phyloP scores from a whole-genome alignment of 176 grass and related monocot genomes.

The Ampelocalamus luodianensis region DNA sequence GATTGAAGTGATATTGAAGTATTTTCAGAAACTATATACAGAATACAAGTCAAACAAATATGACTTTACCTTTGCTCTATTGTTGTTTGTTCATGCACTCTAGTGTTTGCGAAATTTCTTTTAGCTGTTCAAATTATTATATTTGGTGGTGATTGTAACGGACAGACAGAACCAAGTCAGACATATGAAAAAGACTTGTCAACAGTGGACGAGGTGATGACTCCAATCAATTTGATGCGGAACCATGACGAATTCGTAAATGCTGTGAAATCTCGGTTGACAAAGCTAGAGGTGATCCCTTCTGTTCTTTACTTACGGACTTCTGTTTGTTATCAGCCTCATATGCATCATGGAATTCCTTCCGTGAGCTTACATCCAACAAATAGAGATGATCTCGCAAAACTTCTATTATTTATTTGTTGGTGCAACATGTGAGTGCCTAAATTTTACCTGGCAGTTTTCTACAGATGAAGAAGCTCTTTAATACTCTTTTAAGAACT shows the following conservation, averaged over 20 bases:
- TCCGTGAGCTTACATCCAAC: background rate
- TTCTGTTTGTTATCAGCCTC: slow-evolving; percentile 34
- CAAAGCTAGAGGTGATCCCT: slow-evolving; percentile 75
- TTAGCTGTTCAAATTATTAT: slow-evolving; percentile 37
- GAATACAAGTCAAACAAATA: slow-evolving; percentile 29
- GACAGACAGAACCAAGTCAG: slow-evolving; percentile 49
- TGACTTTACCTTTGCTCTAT: background rate
- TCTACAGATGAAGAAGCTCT: slow-evolving; percentile 18
- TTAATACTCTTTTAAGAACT: slow-evolving; percentile 17
- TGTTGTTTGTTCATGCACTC: slow-evolving; percentile 32
- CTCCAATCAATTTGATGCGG: slow-evolving; percentile 55
- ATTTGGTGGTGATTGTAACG: slow-evolving; percentile 30
- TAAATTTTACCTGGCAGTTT: slow-evolving; percentile 30
- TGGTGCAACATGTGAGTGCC: background rate
- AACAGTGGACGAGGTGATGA: slow-evolving; percentile 55
- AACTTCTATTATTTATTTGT: slow-evolving; percentile 9
- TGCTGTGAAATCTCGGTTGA: slow-evolving; percentile 90
- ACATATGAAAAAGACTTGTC: slow-evolving; percentile 58
- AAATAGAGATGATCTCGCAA: slow-evolving; percentile 15
- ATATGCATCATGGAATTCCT: slow-evolving; percentile 7
- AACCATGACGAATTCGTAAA: slow-evolving; percentile 90
- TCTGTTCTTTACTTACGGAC: slow-evolving; percentile 24
- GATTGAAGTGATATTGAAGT: background rate
- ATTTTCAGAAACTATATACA: slow-evolving; percentile 24
- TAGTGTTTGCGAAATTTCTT: slow-evolving; percentile 16